Evolutionary conservation across 768 basidiomycete genomes (phyloP), one percentile per base, ranked within the genome.

Genomic region (Panus rudis): DNA sequence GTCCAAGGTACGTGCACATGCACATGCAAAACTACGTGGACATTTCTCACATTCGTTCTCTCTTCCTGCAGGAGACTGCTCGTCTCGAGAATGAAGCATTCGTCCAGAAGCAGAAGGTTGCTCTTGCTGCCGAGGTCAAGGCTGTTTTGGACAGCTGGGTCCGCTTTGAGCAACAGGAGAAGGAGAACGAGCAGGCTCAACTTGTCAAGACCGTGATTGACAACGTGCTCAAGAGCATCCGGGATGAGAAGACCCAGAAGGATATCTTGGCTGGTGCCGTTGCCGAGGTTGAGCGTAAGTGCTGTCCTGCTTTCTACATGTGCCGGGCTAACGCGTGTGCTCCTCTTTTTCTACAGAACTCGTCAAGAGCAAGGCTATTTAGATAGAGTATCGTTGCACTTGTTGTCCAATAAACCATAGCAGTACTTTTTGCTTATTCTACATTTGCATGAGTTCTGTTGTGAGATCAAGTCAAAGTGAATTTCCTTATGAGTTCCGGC

Each of bases 131-230:
- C 33, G 96, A 99, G 70, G 70, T 97, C 59, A 98, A 97, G 70
- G 56, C 83, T 23, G 93, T 98, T 30, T 79, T 99, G 44, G 96
- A 98, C 73, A 89, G 87, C 63, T 96, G 93, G 93, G 94, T 92
- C 45, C 87, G 96, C 61, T 92, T 82, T 67, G 94, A 98, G 73
- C 93, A 96, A 61, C 90, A 93, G 63, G 74, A 80, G 60, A 92
- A 96, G 74, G 93, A 99, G 73, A 85, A 78, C 59, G 92, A 99
- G 71, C 96, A 99, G 76, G 75, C 81, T 24, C 87, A 90, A 39
- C 81, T 99, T 45, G 84, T 92, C 51, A 81, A 84, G 75, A 69
- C 72, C 40, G 85, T 99, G 61, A 87, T 96, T 55, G 78, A 81
- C 46, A 91, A 88, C 63, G 94, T 97, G 50, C 73, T 89, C 60